phyloP scores from a whole-genome alignment of 1,284 basidiomycete genomes.

The Papiliotrema flavescens region DNA sequence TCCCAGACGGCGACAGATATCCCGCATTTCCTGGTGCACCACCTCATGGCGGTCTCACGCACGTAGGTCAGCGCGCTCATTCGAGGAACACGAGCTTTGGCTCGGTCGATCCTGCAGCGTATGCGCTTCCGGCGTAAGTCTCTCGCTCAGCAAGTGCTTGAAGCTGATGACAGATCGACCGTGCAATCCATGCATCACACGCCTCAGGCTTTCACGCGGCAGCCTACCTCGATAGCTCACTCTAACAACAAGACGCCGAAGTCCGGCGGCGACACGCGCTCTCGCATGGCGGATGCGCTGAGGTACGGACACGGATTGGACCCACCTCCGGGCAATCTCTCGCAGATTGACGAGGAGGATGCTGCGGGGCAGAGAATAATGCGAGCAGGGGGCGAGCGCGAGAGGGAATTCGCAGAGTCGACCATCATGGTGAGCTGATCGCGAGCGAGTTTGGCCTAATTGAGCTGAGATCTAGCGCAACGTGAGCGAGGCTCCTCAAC shows the following conservation, averaged over 20 bases:
- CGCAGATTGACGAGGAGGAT: constrained; percentile 22
- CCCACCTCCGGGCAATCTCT: constrained; percentile 10
- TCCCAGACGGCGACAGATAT: constrained; percentile 34
- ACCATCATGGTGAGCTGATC: constrained; percentile 11
- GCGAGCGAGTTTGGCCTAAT: not conserved
- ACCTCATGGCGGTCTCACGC: not conserved
- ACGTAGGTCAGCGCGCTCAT: constrained; percentile 2
- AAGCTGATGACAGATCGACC: constrained; percentile 1
- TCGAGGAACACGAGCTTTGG: constrained; percentile 19
- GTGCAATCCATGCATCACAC: not conserved
- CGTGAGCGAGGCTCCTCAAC: not conserved
- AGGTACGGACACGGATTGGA: constrained; percentile 22
- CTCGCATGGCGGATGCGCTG: constrained; percentile 26
- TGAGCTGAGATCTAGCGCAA: constrained; percentile 5
- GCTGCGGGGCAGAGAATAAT: not conserved
- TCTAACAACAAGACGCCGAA: constrained; percentile 10
- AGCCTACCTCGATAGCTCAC: not conserved
- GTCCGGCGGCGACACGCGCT: constrained; percentile 11
- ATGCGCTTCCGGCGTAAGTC: constrained; percentile 29
- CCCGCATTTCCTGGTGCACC: constrained; percentile 27
- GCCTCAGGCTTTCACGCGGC: constrained; percentile 9
- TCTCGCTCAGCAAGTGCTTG: not conserved
- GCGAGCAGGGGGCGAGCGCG: not conserved
- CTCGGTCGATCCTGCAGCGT: constrained; percentile 23
- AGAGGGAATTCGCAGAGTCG: not conserved